Conservation (phyloP, 345 rosid species). For the Linum trigynum region DNA sequence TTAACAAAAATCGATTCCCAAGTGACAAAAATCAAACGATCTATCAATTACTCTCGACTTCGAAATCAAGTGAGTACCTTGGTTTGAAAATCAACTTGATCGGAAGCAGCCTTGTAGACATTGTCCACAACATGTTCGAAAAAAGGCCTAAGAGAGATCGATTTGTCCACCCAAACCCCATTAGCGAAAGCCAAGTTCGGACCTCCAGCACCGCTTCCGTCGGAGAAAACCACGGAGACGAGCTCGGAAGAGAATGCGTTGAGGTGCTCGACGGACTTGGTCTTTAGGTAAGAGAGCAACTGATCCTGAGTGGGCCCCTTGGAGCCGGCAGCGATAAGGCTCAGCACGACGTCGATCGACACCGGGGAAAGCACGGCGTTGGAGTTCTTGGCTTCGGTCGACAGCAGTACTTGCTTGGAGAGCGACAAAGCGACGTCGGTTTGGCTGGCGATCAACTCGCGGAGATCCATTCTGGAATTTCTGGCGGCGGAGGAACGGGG, state of each 20-base stretch:
- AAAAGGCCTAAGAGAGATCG: slow-evolving; percentile 47
- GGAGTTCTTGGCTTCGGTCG: slow-evolving; percentile 34
- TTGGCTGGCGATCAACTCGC: slow-evolving; percentile 43
- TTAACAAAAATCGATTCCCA: too few species aligned
- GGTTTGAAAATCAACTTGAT: slow-evolving; percentile 54
- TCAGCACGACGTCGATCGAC: slow-evolving; percentile 58
- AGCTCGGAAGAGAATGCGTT: slow-evolving; percentile 48
- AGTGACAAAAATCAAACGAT: too few species aligned
- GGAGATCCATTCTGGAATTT: slow-evolving; percentile 43
- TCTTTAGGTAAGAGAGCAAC: slow-evolving; percentile 65
- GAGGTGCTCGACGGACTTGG: slow-evolving; percentile 47
- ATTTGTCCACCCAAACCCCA: slow-evolving; percentile 61
- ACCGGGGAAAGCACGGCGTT: slow-evolving; percentile 72
- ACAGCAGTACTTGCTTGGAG: slow-evolving; percentile 32
- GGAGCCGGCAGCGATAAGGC: slow-evolving; percentile 66
- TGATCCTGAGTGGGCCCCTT: slow-evolving; percentile 53
- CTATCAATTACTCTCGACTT: not conserved
- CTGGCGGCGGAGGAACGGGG: not conserved
- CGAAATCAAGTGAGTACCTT: slow-evolving; percentile 34
- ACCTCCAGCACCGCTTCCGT: slow-evolving; percentile 58
- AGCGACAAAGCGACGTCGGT: slow-evolving; percentile 45
- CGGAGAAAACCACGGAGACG: slow-evolving; percentile 51
- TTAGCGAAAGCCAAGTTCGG: slow-evolving; percentile 51
- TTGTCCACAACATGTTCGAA: slow-evolving; percentile 45
- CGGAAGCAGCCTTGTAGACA: slow-evolving; percentile 55